Evolutionary conservation across 345 rosid genomes (phyloP), one percentile per base, ranked within the genome.

Genomic region (Eutrema yunnanense): DNA sequence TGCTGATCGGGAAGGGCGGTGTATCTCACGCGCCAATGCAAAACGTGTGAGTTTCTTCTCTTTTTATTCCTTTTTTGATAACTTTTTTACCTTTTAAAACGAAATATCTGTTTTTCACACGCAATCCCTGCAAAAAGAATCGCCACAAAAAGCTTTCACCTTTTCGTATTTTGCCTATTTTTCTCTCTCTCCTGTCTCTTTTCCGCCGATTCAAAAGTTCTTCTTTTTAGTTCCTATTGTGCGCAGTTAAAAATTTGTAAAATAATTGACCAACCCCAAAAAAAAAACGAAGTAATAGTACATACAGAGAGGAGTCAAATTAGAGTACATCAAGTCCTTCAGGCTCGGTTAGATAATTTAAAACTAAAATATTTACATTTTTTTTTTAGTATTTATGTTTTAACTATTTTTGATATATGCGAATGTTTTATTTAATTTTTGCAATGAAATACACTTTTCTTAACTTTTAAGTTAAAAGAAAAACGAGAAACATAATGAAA

Each of bases 91-190:
- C 44, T 62, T 72, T 41, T 8, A 51, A 62, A 72, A 72, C 46
- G 76, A 73, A 73, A 73, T 44, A 64, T 73, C 59, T 56, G 44
- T 56, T 38, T 16, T 19, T 74, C 62, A 74, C 73, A 74, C 78
- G 78, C 78, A 74, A 74, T 67, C 78, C 68, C 73, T 67, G 78
- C 78, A 74, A 74, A 74, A 74, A 69, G 78, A 74, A 74, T 74
- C 78, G 47, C 38, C 68, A 9, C 73, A 74, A 74, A 67, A 67
- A 67, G 68, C 56, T 51, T 74, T 52, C 26, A 51, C 73, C 78
- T 74, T 67, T 74, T 59, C 68, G 55, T 50, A 5, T 74, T 74
- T 59, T 37, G 14, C 61, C 61, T 59, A 42, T 50, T 74, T 47
- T 10, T 34, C 27, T 63, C 9, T 65, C 56, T 65, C 37, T 26